phyloP scores from a whole-genome alignment of 805 yeast genomes.

The Diddensiella caesifluorescens region DNA sequence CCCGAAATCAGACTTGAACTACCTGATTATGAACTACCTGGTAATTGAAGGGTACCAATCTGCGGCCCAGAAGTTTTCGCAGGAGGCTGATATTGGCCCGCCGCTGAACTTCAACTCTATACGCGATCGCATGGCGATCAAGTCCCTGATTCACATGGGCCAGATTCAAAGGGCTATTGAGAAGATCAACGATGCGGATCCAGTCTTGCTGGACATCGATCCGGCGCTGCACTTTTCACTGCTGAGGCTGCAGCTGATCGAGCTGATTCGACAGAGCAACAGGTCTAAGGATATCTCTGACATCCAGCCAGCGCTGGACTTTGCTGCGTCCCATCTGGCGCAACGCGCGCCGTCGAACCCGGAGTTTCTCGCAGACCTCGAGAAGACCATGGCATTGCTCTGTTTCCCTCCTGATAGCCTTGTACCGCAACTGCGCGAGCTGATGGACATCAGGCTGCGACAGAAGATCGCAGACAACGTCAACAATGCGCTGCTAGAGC shows the following conservation, averaged over 20 bases:
- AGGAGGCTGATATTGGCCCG: conserved; percentile 39
- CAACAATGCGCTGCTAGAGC: conserved; percentile 54
- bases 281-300: conserved; percentile 24
- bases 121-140: conserved; percentile 48
- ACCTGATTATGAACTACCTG: conserved; percentile 63
- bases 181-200: conserved; percentile 53
- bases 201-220: conserved; percentile 58
- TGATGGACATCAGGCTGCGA: conserved; percentile 58
- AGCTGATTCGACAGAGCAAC: conserved; percentile 62
- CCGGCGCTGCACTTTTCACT: conserved; percentile 66
- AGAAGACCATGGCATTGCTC: conserved; percentile 76
- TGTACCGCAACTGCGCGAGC: conserved; percentile 42
- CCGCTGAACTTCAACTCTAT: conserved; percentile 46
- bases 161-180: conserved; percentile 54
- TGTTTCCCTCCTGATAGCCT: conserved; percentile 40
- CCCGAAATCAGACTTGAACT: conserved; percentile 36
- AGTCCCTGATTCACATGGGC: conserved; percentile 51
- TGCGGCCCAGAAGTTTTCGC: conserved; percentile 57
- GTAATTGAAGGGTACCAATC: conserved; percentile 72
- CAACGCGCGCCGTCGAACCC: conserved; percentile 50
- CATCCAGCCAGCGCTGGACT: conserved; percentile 28
- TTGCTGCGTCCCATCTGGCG: conserved; percentile 43
- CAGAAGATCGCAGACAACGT: conserved; percentile 63
- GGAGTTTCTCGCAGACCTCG: conserved; percentile 63
- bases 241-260: conserved; percentile 67